These are phyloP conservation scores for Yamadazyma paraphyllophila DNA, from an alignment of 805 yeast species.

Conservation along the genomic window DNA sequence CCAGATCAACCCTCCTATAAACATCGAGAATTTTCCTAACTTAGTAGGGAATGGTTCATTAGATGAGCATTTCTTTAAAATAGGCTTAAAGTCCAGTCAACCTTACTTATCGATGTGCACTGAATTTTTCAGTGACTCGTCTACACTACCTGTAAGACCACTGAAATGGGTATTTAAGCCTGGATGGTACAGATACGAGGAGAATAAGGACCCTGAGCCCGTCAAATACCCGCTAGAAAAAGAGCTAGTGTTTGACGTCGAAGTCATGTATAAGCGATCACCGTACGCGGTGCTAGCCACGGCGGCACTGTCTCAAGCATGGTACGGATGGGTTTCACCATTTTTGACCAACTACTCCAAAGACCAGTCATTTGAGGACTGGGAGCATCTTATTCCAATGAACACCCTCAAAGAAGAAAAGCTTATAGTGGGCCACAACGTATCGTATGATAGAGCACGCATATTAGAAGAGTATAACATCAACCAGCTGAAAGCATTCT, in stretches of 20 bases:
- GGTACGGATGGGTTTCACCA: slow-evolving; percentile 97
- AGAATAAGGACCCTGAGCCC: slow-evolving; percentile 48
- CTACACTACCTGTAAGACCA: slow-evolving; percentile 26
- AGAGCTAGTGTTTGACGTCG: slow-evolving; percentile 83
- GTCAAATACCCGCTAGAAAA: slow-evolving; percentile 74
- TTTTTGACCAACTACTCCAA: slow-evolving; percentile 55
- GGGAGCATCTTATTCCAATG: slow-evolving; percentile 75
- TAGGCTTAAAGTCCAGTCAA: slow-evolving; percentile 59
- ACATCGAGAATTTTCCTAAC: slow-evolving; percentile 57
- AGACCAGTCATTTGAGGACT: slow-evolving; percentile 28
- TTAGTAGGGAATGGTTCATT: slow-evolving; percentile 68
- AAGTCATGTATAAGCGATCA: slow-evolving; percentile 73
- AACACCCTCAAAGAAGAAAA: slow-evolving; percentile 45
- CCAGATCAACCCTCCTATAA: slow-evolving; percentile 55
- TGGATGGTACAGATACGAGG: slow-evolving; percentile 82
- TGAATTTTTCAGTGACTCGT: slow-evolving; percentile 33
- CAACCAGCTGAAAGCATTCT: slow-evolving; percentile 67
- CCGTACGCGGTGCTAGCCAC: slow-evolving; percentile 78
- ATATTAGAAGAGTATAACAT: slow-evolving; percentile 79
- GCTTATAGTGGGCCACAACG: slow-evolving; percentile 84
- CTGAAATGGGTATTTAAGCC: slow-evolving; percentile 51
- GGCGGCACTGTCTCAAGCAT: slow-evolving; percentile 71
- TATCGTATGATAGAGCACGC: slow-evolving; percentile 87
- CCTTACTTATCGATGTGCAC: slow-evolving; percentile 58
- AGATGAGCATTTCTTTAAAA: slow-evolving; percentile 79